Percentiles rank a stretch among this genome's conserved stretches.
These are phyloP conservation scores for Elsinoe arachidis DNA, from an alignment of 2,329 filamentous ascomycete genomes.

Conservation along the genomic window DNA sequence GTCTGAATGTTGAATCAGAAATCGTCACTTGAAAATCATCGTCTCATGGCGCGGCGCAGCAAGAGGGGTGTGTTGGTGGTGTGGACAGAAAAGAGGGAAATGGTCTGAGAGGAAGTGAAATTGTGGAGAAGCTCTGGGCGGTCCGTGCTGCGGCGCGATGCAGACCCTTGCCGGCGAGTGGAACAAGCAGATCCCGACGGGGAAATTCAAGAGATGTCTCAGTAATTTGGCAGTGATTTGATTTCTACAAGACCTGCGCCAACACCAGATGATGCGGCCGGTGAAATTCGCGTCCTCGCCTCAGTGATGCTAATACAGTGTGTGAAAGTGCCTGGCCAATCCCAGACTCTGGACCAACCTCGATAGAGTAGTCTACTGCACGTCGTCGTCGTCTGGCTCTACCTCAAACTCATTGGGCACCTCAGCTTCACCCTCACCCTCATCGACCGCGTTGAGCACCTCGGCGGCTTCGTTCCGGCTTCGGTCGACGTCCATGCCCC, in stretches of 20 bases:
- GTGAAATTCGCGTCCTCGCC: conserved; percentile 5
- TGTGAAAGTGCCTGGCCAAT: not conserved
- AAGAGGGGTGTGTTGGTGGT: not conserved
- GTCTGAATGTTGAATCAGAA: conserved; percentile 9
- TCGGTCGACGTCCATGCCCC: conserved; percentile 25
- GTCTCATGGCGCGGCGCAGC: conserved; percentile 9
- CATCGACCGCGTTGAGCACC: conserved; percentile 78
- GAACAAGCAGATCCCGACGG: conserved; percentile 7
- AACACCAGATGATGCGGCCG: conserved; percentile 4
- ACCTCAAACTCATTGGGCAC: conserved; percentile 70
- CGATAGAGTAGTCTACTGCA: conserved; percentile 16
- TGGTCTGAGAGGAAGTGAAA: conserved; percentile 9
- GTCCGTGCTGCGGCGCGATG: conserved; percentile 1
- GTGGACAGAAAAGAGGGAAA: not conserved
- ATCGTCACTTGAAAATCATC: not conserved
- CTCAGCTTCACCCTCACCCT: conserved; percentile 64
- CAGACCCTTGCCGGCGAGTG: not conserved
- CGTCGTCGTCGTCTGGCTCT: conserved; percentile 50
- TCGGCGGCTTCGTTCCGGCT: conserved; percentile 47
- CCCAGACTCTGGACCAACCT: not conserved
- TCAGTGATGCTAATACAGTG: conserved; percentile 7
- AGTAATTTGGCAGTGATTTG: not conserved
- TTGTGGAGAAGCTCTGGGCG: conserved; percentile 7
- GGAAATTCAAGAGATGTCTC: not conserved
- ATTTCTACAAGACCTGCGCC: conserved; percentile 12